Evolutionary conservation across 331 rosid genomes (phyloP).

Genomic region (Quercus lobata): DNA sequence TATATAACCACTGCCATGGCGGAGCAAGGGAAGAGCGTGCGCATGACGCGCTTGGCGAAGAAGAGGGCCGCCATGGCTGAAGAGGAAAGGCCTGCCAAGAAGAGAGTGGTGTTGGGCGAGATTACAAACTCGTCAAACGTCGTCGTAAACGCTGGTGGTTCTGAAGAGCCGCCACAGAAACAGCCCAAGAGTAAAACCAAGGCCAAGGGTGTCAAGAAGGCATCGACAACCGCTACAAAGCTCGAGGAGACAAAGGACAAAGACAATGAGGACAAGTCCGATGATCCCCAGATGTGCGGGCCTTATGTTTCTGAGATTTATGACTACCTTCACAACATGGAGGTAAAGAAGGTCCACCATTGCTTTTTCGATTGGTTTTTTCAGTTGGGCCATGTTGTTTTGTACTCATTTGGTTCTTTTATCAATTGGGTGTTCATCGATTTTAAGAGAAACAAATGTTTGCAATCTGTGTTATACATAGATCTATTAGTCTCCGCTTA

Average conservation of each 20-base stretch:
- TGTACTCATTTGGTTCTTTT: not conserved
- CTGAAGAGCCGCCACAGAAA: not conserved
- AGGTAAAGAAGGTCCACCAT: slow-evolving; percentile 21
- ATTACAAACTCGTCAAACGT: slow-evolving; percentile 19
- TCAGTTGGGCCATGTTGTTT: not conserved
- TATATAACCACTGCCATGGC: not conserved
- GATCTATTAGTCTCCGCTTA: not conserved
- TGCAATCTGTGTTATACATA: not conserved
- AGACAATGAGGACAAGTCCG: slow-evolving; percentile 3
- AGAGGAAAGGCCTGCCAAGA: slow-evolving; percentile 16
- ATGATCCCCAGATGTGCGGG: slow-evolving; percentile 45
- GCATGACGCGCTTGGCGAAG: slow-evolving; percentile 37
- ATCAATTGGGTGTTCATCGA: not conserved
- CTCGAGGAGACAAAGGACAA: not conserved
- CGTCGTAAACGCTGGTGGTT: not conserved
- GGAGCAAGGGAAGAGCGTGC: not conserved
- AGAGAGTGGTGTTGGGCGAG: slow-evolving; percentile 47
- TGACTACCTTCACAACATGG: slow-evolving; percentile 40
- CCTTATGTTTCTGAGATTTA: slow-evolving; percentile 41
- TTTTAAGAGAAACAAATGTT: not conserved
- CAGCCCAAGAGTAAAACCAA: slow-evolving; percentile 10
- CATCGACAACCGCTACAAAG: not conserved
- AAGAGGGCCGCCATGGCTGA: slow-evolving; percentile 2
- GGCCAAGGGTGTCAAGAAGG: slow-evolving; percentile 5
- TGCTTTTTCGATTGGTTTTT: not conserved